Evolutionary conservation across 768 basidiomycete species (phyloP).

Genomic region (Tulasnella sp.): DNA sequence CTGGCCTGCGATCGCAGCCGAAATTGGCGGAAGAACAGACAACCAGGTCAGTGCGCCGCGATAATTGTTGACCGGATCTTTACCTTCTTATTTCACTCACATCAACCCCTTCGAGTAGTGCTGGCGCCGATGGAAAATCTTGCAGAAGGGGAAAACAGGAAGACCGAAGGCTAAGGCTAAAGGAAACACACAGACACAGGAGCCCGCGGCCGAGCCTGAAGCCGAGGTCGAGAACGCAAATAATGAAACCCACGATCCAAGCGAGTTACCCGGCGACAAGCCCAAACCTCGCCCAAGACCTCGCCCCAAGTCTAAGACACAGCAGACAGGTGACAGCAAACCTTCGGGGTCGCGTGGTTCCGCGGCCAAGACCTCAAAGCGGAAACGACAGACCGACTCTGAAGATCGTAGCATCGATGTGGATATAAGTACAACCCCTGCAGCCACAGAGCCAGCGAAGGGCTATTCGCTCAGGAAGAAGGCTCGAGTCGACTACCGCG

Average conservation of each 20-base stretch:
- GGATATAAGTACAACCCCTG: too few relatives aligned
- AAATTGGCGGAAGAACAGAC: conserved; percentile 20
- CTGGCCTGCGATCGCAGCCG: conserved; percentile 21
- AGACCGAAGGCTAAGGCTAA: background rate
- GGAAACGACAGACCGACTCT: background rate
- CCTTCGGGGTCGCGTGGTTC: background rate
- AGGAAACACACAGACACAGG: background rate
- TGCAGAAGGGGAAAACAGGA: background rate
- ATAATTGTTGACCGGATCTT: too few relatives aligned
- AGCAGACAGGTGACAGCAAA: background rate
- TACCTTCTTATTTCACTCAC: background rate
- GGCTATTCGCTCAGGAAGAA: background rate
- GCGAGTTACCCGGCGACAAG: background rate
- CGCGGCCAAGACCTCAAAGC: background rate
- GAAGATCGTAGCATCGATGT: too few relatives aligned
- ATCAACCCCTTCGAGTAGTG: background rate
- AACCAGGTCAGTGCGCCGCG: conserved; percentile 3
- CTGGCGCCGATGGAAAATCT: conserved; percentile 18
- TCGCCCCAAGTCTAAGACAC: conserved; percentile 8
- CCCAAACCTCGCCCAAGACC: conserved; percentile 14
- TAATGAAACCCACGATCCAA: background rate
- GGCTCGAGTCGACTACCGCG: background rate
- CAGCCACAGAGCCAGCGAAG: background rate
- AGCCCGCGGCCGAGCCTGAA: background rate
- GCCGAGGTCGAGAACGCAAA: background rate